Evolutionary conservation across 2,329 filamentous ascomycete species (phyloP).

Genomic region (Aspergillus quadrilineatus): DNA sequence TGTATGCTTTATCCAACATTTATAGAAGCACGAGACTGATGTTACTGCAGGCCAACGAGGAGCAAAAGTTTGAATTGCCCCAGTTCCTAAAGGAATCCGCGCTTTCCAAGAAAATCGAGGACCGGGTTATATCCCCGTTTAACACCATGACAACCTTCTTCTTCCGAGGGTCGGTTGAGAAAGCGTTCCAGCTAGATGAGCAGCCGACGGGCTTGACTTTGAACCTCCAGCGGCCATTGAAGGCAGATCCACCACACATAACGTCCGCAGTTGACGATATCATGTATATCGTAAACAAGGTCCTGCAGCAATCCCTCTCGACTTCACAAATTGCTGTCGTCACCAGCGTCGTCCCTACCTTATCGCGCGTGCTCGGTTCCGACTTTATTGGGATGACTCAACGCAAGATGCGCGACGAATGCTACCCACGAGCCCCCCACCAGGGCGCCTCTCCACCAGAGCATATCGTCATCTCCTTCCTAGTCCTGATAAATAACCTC

Average conservation of each 20-base stretch:
- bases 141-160: constrained; percentile 94
- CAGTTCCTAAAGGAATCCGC: constrained; percentile 75
- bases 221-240: constrained; percentile 68
- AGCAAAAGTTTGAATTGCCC: constrained; percentile 64
- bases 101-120: constrained; percentile 73
- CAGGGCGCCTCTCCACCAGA: constrained; percentile 84
- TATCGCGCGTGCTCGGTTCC: constrained; percentile 75
- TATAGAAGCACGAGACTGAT: constrained; percentile 7
- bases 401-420: constrained; percentile 95
- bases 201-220: constrained; percentile 76
- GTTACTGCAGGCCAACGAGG: constrained; percentile 40
- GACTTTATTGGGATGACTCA: constrained; percentile 98
- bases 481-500: constrained; percentile 92
- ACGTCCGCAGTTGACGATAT: constrained; percentile 96
- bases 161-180: constrained; percentile 92
- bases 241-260: constrained; percentile 81
- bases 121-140: constrained; percentile 75
- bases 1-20: constrained; percentile 51
- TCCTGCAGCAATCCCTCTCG: constrained; percentile 79
- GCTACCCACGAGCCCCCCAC: constrained; percentile 76
- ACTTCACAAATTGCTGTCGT: constrained; percentile 81
- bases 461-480: constrained; percentile 81
- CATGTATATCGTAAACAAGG: constrained; percentile 97
- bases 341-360: constrained; percentile 71
- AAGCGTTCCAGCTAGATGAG: constrained; percentile 95